phyloP scores from a whole-genome alignment of 768 basidiomycete species.

The Xerocomellus intermedius region DNA sequence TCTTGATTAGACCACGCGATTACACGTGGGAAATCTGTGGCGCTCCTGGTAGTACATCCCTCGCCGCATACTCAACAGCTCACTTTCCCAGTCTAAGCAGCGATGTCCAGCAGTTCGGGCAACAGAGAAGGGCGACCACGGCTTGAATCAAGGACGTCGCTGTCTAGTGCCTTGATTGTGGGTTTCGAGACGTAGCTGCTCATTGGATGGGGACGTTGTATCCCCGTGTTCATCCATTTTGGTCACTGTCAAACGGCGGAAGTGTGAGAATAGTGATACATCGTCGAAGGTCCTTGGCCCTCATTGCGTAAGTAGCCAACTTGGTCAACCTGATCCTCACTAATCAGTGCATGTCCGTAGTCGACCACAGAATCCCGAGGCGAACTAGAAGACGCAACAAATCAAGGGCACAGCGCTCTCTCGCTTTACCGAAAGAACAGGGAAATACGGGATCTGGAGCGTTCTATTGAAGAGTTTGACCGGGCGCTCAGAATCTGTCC shows the following conservation, averaged over 20 bases:
- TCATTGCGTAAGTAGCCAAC: neutral
- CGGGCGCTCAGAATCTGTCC: too few relatives aligned
- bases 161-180: too few relatives aligned
- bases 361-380: neutral
- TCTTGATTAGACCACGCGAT: too few relatives aligned
- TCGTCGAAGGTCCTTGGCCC: neutral
- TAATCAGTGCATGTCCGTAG: neutral
- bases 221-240: conserved; percentile 1
- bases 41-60: too few relatives aligned
- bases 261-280: neutral
- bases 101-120: too few relatives aligned
- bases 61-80: too few relatives aligned
- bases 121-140: too few relatives aligned
- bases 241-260: neutral
- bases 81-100: too few relatives aligned
- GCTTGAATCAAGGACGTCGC: too few relatives aligned
- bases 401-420: neutral
- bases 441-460: neutral
- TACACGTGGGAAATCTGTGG: too few relatives aligned
- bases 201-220: neutral
- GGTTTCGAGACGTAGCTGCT: too few relatives aligned
- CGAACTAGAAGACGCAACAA: neutral
- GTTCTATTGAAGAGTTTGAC: neutral
- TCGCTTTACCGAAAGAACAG: neutral
- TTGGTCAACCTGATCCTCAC: too few relatives aligned